Base-by-base conservation (phyloP, 805 yeast genomes). In the Metschnikowia baotianmanensis region DNA sequence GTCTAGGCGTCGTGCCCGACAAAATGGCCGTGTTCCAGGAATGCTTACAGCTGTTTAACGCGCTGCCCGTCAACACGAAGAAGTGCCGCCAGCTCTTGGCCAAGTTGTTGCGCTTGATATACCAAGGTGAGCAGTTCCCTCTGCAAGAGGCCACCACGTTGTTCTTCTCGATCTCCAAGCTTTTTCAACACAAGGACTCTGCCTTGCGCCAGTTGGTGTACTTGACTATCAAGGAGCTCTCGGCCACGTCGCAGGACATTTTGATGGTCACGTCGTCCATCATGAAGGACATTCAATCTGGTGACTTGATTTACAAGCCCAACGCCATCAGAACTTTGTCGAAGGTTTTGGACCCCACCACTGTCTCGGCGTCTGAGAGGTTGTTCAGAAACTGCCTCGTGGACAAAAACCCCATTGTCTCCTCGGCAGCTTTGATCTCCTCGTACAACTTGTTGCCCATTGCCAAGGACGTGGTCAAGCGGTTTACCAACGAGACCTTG, bases 21-120 rank as follows among this genome's bases (percentile, higher is more conserved):
- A 90, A 90, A 67, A 93, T 93, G 98, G 83, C 96, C 9, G 90
- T 93, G 48, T 91, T 85, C 64, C 99, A 93, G 67, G 96, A 90
- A 62, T 90, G 97, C 72, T 71, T 87, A 58, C 86, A 86, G 52
- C 90, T 86, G 46, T 93, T 93, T 76, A 91, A 90, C 69, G 87
- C 90, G 49, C 77, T 93, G 31, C 96, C 96, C 9, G 83, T 90
- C 45, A 83, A 86, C 55, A 86, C 97, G 20, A 84, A 82, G 54
- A 84, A 84, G 65, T 89, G 96, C 59, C 86, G 99, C 55, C 62
- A 72, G 44, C 70, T 91, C 59, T 75, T 93, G 60, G 83, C 96
- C 24, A 82, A 89, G 65, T 72, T 93, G 54, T 72, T 90, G 58
- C 78, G 95, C 57, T 75, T 93, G 59, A 67, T 93, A 47, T 84